Evolutionary conservation across 1,284 basidiomycete species (phyloP).

Genomic region (Xanthoconium separans): DNA sequence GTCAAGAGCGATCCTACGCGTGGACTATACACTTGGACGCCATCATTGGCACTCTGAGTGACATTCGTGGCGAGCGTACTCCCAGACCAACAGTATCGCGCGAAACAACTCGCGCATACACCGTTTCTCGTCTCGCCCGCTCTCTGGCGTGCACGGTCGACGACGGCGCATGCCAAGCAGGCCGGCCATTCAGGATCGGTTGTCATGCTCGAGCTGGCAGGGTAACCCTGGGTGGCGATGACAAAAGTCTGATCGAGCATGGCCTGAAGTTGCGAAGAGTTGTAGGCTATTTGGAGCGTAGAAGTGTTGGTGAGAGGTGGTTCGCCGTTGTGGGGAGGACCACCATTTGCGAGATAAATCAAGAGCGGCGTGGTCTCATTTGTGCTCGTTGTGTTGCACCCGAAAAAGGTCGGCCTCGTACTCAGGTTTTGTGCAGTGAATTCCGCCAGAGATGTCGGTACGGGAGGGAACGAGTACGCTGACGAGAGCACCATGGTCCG

Average conservation of each 20-base stretch:
- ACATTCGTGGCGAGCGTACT: neutral
- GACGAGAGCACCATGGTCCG: constrained; percentile 38
- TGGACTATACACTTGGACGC: neutral
- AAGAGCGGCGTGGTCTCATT: constrained; percentile 30
- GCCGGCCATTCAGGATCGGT: constrained; percentile 42
- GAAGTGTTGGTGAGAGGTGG: constrained; percentile 43
- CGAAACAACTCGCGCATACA: constrained; percentile 39
- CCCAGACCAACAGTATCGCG: constrained; percentile 41
- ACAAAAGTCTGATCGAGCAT: constrained; percentile 43
- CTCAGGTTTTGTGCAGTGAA: constrained; percentile 39
- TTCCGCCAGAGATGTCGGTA: constrained; percentile 32
- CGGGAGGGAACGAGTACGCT: constrained; percentile 42
- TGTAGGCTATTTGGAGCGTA: constrained; percentile 30
- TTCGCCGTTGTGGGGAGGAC: constrained; percentile 39
- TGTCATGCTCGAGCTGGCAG: constrained; percentile 5
- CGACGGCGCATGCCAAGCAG: constrained; percentile 45
- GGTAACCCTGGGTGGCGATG: constrained; percentile 42
- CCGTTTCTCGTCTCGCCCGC: constrained; percentile 32
- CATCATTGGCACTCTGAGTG: neutral
- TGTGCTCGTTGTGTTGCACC: constrained; percentile 33
- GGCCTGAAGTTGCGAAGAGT: constrained; percentile 32
- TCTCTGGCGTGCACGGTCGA: constrained; percentile 39
- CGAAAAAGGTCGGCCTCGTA: constrained; percentile 45
- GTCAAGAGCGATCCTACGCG: constrained; percentile 3
- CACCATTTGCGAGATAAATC: constrained; percentile 44